A percentile compares a stretch with the other conserved stretches of the same genome.
These are phyloP conservation scores for Psilocybe azurescens DNA, from an alignment of 768 basidiomycete species.

Conservation along the genomic window DNA sequence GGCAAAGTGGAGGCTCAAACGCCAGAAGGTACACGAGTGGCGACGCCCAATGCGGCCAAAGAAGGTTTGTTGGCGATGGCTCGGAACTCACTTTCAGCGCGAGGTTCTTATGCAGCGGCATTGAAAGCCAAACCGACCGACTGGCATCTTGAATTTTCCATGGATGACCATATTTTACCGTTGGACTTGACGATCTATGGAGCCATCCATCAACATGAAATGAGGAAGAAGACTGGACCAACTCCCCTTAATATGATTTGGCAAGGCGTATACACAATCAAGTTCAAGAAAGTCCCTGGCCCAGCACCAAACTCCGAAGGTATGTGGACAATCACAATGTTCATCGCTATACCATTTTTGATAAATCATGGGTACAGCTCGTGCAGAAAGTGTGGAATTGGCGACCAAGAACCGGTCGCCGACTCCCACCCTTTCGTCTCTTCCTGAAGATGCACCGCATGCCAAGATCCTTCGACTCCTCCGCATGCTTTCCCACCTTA, in stretches of 20 bases:
- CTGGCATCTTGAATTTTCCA: slow-evolving; percentile 96
- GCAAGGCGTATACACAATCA: slow-evolving; percentile 90
- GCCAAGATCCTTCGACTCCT: slow-evolving; percentile 91
- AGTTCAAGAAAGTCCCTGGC: slow-evolving; percentile 91
- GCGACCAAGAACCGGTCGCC: slow-evolving; percentile 61
- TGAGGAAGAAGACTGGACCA: slow-evolving; percentile 71
- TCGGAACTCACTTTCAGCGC: slow-evolving; percentile 34
- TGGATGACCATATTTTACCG: slow-evolving; percentile 86
- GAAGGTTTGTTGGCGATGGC: slow-evolving; percentile 39
- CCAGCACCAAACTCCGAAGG: slow-evolving; percentile 70
- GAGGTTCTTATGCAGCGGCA: slow-evolving; percentile 91
- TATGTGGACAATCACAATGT: slow-evolving; percentile 34
- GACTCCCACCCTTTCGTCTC: slow-evolving; percentile 72
- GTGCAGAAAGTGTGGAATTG: slow-evolving; percentile 46
- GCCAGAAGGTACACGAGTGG: slow-evolving; percentile 93
- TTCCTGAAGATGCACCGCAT: slow-evolving; percentile 84
- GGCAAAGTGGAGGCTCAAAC: slow-evolving; percentile 96
- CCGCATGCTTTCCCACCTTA: slow-evolving; percentile 84
- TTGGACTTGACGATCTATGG: slow-evolving; percentile 95
- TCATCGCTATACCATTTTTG: not conserved
- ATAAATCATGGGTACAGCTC: slow-evolving; percentile 27
- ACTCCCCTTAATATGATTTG: slow-evolving; percentile 78
- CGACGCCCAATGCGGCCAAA: slow-evolving; percentile 75
- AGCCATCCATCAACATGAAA: slow-evolving; percentile 91
- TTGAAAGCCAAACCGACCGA: slow-evolving; percentile 92